A percentile compares a stretch with the other conserved stretches of the same genome.
Conservation (phyloP, 495 filamentous ascomycete genomes). For the Penicillium coffeae region DNA sequence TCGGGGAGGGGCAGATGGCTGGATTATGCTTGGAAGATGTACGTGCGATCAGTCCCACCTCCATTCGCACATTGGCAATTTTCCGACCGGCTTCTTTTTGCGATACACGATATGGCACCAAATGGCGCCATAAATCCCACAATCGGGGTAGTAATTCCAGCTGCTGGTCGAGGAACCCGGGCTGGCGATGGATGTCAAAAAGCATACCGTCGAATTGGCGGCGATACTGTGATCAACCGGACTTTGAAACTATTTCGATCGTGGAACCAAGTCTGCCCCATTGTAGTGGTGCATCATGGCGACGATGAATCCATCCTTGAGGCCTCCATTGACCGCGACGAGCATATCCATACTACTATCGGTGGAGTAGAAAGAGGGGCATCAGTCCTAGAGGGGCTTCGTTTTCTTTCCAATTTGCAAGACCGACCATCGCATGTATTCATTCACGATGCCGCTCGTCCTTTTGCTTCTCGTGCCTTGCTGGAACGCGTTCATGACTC, state of each 20-base stretch:
- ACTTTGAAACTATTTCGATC: constrained; percentile 6
- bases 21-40: neutral
- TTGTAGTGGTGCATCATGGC: constrained; percentile 4
- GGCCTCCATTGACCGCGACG: constrained; percentile 4
- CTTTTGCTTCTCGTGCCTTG: constrained; percentile 1
- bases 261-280: constrained; percentile 2
- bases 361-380: constrained; percentile 4
- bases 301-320: constrained; percentile 1
- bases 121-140: neutral
- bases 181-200: constrained; percentile 7
- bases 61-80: too few species aligned
- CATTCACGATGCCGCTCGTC: constrained; percentile 10
- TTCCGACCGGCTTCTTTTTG: neutral
- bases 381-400: constrained; percentile 6
- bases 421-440: constrained; percentile 5
- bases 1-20: constrained; percentile 6
- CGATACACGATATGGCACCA: neutral
- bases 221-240: constrained; percentile 9
- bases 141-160: constrained; percentile 5
- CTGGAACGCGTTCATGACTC: neutral
- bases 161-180: constrained; percentile 8
- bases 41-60: too few species aligned
- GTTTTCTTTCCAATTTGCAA: constrained; percentile 3
- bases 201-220: constrained; percentile 7
- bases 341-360: constrained; percentile 3